phyloP scores from a whole-genome alignment of 2,329 filamentous ascomycete species.

The Diplodia corticola region DNA sequence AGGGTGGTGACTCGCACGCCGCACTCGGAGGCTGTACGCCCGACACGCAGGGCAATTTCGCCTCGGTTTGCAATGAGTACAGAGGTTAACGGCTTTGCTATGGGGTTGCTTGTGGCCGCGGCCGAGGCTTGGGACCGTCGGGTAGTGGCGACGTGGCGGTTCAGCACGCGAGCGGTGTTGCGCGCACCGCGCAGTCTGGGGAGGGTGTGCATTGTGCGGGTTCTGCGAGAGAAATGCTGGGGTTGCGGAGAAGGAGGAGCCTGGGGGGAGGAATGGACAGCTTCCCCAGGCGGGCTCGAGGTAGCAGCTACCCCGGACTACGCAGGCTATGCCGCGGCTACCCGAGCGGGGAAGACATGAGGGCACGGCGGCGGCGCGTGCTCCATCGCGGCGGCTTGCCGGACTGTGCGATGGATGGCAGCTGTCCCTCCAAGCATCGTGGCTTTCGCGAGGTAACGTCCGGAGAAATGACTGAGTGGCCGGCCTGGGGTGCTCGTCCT shows the following conservation, averaged over 20 bases:
- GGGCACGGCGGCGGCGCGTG: neutral
- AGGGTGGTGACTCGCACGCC: conserved; percentile 92
- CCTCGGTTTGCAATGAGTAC: conserved; percentile 96
- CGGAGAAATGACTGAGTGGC: neutral
- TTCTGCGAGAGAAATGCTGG: neutral
- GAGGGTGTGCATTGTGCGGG: neutral
- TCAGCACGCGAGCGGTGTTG: conserved; percentile 9
- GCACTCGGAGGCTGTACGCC: conserved; percentile 80
- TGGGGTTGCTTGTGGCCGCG: neutral
- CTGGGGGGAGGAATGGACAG: conserved; percentile 32
- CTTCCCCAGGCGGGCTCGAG: neutral
- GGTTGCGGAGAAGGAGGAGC: neutral
- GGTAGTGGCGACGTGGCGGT: neutral
- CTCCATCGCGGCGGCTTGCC: neutral
- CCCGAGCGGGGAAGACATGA: conserved; percentile 9
- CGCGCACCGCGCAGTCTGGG: conserved; percentile 2
- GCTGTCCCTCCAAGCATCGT: neutral
- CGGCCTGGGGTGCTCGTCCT: neutral
- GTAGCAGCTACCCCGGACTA: no score
- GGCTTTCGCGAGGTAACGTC: conserved; percentile 4
- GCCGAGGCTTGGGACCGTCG: neutral
- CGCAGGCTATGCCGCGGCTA: conserved; percentile 20
- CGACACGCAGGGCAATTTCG: conserved; percentile 92
- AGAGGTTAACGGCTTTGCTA: conserved; percentile 55
- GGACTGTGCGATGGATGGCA: neutral